Evolutionary conservation across 768 basidiomycete genomes (phyloP).

Genomic region (Rhizopogon roseolus): DNA sequence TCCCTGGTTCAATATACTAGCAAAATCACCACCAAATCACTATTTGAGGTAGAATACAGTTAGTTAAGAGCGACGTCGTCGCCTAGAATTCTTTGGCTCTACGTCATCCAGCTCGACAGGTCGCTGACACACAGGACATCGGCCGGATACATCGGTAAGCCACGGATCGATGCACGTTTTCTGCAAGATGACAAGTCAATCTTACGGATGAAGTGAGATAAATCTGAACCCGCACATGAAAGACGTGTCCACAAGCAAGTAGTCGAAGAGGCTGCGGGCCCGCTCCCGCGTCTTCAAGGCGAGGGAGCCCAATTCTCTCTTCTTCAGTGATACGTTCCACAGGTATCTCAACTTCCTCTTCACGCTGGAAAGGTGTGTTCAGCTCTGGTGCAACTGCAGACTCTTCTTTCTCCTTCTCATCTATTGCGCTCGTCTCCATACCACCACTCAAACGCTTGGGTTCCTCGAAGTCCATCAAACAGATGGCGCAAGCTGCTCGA

Average conservation of each 20-base stretch:
- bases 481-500: conserved; percentile 81
- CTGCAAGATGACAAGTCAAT: conserved; percentile 30
- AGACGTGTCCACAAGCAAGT: conserved; percentile 80
- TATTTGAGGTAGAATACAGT: not conserved
- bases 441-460: conserved; percentile 37
- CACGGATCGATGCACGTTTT: conserved; percentile 90
- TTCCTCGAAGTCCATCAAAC: conserved; percentile 81
- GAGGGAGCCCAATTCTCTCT: conserved; percentile 37
- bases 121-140: conserved; percentile 85
- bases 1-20: not conserved
- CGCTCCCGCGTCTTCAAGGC: conserved; percentile 67
- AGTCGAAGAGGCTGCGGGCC: conserved; percentile 74
- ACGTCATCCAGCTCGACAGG: conserved; percentile 51
- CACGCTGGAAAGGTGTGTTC: conserved; percentile 6
- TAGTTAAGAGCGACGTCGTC: conserved; percentile 16
- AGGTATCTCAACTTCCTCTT: conserved; percentile 23
- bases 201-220: conserved; percentile 1
- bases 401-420: conserved; percentile 21
- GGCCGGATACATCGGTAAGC: conserved; percentile 78
- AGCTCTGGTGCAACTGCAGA: not conserved
- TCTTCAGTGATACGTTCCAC: conserved; percentile 36
- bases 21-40: not conserved
- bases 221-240: conserved; percentile 54
- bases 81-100: conserved; percentile 28
- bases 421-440: conserved; percentile 21